Base-by-base conservation (phyloP, 2,329 filamentous ascomycete species). In the Colletotrichum lindemuthianum region DNA sequence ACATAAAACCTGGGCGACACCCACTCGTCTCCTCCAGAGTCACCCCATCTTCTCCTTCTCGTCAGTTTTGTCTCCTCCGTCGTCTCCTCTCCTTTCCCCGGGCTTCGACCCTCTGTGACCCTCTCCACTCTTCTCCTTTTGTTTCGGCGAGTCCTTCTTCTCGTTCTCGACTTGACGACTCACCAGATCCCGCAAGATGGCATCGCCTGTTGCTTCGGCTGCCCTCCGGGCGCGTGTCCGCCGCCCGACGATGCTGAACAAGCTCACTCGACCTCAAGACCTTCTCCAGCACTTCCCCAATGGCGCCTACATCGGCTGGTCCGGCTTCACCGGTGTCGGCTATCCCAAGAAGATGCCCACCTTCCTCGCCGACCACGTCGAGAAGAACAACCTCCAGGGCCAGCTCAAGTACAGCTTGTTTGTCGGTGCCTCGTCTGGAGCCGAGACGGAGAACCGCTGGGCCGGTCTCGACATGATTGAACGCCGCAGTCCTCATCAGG, bases 381-480 rank as follows among this genome's bases (percentile, higher is more conserved):
- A 97, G 80, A 87, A 92, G 81, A 96, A 97, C 78, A 87, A 84
- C 67, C 84, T 97, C 13, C 89, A 97, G 78, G 92, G 93, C 60
- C 82, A 96, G 83, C 82, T 96, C 70, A 92, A 92, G 73, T 97
- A 96, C 83, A 90, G 88, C 61, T 86, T 97, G 15, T 97, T 97
- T 70, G 93, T 96, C 9, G 93, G 93, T 57, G 93, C 93, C n/a
- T 95, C 91, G 6, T 93, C 92, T 13, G 93, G 93, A 41, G 91
- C 92, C 15, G 93, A 96, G 80, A 97, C 93, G 0, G 93, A 97
- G 82, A 96, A 96, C 78, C 85, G 93, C 77, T 97, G 93, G 93
- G 93, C 93, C n/a, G 78, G 82, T 5, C 82, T 95, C 68, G 90
- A 97, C 79, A 97, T 97, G 93, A 97, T 97, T 72, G 90, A 95